Evolutionary conservation across 2,329 filamentous ascomycete genomes (phyloP).

Genomic region (Helotiales sp.): DNA sequence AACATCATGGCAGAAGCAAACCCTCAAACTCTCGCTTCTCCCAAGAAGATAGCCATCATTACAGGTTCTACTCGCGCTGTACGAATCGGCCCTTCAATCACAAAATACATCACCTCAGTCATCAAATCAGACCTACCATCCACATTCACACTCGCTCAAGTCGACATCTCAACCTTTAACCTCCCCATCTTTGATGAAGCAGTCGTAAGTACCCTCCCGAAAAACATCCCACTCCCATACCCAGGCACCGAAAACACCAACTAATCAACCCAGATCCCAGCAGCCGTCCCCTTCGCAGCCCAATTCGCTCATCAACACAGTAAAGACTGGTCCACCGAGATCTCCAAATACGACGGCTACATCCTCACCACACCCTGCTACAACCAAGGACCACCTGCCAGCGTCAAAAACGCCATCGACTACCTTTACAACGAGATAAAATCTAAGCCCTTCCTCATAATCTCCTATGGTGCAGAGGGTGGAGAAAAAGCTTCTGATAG

Average conservation of each 20-base stretch:
- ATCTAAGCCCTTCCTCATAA: slow-evolving; percentile 52
- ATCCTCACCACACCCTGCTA: slow-evolving; percentile 55
- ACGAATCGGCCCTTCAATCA: slow-evolving; percentile 15
- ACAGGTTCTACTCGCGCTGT: slow-evolving; percentile 19
- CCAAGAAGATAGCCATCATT: slow-evolving; percentile 19
- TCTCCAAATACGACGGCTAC: slow-evolving; percentile 47
- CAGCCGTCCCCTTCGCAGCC: slow-evolving; percentile 38
- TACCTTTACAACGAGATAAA: slow-evolving; percentile 60
- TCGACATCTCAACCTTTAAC: slow-evolving; percentile 41
- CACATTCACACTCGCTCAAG: slow-evolving; percentile 26
- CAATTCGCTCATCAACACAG: slow-evolving; percentile 44
- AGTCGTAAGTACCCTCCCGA: no score
- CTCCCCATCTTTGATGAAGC: slow-evolving; percentile 48
- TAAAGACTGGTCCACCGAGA: slow-evolving; percentile 45
- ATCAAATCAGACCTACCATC: slow-evolving; percentile 4
- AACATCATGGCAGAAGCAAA: neutral
- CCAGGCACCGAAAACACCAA: no score
- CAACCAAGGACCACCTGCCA: slow-evolving; percentile 54
- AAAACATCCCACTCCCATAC: no score
- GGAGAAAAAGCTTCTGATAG: slow-evolving; percentile 37
- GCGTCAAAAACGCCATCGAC: slow-evolving; percentile 62
- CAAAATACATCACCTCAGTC: slow-evolving; percentile 8
- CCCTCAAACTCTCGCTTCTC: neutral
- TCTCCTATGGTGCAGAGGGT: slow-evolving; percentile 53
- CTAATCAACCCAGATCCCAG: no score